Percentiles rank a stretch among this genome's conserved stretches.
phyloP scores from a whole-genome alignment of 2,329 filamentous ascomycete genomes.

The Neonectria coccinea region DNA sequence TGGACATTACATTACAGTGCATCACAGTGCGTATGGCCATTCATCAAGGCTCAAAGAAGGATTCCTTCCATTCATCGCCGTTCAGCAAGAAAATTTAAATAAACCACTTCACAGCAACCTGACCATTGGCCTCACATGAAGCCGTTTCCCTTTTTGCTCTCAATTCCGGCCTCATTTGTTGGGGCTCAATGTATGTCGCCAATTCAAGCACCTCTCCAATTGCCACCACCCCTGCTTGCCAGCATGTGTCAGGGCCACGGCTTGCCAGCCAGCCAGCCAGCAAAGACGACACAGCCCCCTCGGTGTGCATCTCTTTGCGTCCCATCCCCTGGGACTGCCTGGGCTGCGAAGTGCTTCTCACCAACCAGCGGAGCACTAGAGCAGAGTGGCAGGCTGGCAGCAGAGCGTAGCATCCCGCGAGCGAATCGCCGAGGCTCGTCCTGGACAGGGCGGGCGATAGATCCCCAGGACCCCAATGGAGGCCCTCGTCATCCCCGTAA shows the following conservation, averaged over 20 bases:
- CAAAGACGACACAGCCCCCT: slow-evolving; percentile 30
- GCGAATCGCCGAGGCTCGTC: slow-evolving; percentile 23
- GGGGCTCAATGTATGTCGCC: slow-evolving; percentile 15
- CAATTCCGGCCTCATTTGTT: slow-evolving; percentile 2
- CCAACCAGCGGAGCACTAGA: slow-evolving; percentile 29
- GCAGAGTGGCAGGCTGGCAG: slow-evolving; percentile 22
- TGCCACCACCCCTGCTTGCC: slow-evolving; percentile 19
- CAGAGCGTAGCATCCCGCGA: slow-evolving; percentile 13
- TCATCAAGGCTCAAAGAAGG: slow-evolving; percentile 6
- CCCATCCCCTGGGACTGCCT: slow-evolving; percentile 21
- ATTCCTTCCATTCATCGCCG: not conserved
- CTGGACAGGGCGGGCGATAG: slow-evolving; percentile 22
- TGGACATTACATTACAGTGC: slow-evolving; percentile 16
- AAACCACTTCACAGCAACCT: slow-evolving; percentile 1
- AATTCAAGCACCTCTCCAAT: slow-evolving; percentile 16
- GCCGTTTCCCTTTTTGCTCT: slow-evolving; percentile 4
- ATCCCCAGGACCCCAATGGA: slow-evolving; percentile 14
- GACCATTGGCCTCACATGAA: slow-evolving; percentile 16
- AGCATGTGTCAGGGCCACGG: slow-evolving; percentile 32
- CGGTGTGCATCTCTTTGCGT: slow-evolving; percentile 27
- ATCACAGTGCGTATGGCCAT: slow-evolving; percentile 19
- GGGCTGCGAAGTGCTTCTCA: slow-evolving; percentile 1
- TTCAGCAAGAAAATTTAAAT: slow-evolving; percentile 6
- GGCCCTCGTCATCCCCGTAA: slow-evolving; percentile 13
- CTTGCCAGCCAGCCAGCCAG: slow-evolving; percentile 28